Percentiles rank a stretch among this genome's conserved stretches.
These are phyloP conservation scores for Primulina tabacum DNA, from an alignment of 257 asterid genomes.

Conservation along the genomic window DNA sequence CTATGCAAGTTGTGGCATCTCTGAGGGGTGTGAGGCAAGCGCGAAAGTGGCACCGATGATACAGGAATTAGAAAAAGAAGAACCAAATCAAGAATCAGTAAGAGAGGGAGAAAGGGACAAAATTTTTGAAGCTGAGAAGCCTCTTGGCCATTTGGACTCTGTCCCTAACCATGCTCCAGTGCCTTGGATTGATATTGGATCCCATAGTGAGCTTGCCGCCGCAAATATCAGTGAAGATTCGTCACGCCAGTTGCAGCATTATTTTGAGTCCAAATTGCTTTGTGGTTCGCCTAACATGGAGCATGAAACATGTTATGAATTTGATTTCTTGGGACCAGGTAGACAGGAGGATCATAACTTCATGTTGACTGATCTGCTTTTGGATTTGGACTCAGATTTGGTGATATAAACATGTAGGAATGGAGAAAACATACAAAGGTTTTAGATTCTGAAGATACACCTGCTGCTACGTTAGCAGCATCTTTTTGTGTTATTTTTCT, in stretches of 20 bases:
- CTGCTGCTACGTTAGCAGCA: too few species aligned
- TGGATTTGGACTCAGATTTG: constrained; percentile 17
- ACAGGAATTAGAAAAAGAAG: constrained; percentile 8
- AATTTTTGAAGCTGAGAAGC: constrained; percentile 23
- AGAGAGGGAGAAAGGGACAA: background rate
- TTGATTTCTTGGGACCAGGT: constrained; percentile 24
- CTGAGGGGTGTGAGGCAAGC: background rate
- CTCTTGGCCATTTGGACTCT: constrained; percentile 12
- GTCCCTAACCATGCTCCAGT: background rate
- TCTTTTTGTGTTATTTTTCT: too few species aligned
- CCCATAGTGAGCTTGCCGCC: background rate
- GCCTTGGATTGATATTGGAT: background rate
- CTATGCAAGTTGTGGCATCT: background rate
- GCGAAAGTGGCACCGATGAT: background rate
- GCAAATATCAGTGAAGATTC: background rate
- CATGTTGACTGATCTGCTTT: constrained; percentile 15
- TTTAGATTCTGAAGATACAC: background rate
- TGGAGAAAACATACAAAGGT: background rate
- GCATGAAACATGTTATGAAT: background rate
- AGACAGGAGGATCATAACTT: constrained; percentile 23
- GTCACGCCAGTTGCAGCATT: constrained; percentile 8
- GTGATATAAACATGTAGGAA: background rate
- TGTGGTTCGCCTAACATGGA: constrained; percentile 7
- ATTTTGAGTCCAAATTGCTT: background rate
- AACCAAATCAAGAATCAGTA: background rate